Evolutionary conservation across 2,329 filamentous ascomycete species (phyloP), one percentile per base, ranked within the genome.

Genomic region (Epichloe uncinata): DNA sequence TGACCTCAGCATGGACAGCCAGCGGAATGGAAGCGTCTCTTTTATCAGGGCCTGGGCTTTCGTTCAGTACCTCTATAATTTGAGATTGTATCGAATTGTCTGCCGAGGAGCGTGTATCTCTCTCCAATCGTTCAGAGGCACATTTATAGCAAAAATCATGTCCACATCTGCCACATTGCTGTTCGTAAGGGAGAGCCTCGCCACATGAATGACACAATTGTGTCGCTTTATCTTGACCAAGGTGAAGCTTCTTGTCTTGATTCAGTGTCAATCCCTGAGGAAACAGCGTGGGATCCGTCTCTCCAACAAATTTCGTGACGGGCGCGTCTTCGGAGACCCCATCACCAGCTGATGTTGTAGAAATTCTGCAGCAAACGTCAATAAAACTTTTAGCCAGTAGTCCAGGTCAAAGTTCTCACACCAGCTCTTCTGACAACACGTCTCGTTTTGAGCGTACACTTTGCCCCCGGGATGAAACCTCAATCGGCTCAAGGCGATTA

Each of bases 151-250:
- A 79, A 15, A 75, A 67, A 9, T 64, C 66, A 57, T 79, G 77
- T 1, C 72, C 73, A 54, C 76, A 79, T 41, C 66, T 67, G 33
- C 63, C 58, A 54, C 75, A 79, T 43, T 65, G 65, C 8, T 62
- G 62, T 33, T 64, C 61, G 12, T 64, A 61, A 42, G 57, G 62
- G 37, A 71, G 66, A 40, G 61, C 63, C 42, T 67, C 65, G 12
- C 69, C 69, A 55, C 75, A 80, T 9, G 73, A 61, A 55, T 78
- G 76, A 52, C 76, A 79, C 26, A 71, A 60, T 48, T 66, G 69
- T 40, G 60, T 57, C 42, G 58, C 56, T 51, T 62, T 64, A 42
- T 52, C 51, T 6, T 48, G 48, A 42, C 44, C 37, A 52, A 51
- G 42, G 57, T 53, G 30, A 58, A 55, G 53, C 18, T 8, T 51